Conservation (phyloP, 768 basidiomycete species). For the Candolleomyces eurysporus region DNA sequence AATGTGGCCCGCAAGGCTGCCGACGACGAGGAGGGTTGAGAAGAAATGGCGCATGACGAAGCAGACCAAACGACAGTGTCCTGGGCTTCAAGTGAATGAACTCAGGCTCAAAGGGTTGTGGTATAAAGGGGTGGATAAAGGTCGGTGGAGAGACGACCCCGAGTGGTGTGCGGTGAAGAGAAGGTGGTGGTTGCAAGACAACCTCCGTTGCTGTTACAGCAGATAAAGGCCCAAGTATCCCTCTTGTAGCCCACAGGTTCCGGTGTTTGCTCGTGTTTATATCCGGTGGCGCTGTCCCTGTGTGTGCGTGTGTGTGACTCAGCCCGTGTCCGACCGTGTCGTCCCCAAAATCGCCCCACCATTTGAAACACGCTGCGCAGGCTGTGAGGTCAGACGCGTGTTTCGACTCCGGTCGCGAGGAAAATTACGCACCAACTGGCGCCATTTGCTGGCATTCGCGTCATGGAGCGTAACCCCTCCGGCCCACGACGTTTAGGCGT, state of each 20-base stretch:
- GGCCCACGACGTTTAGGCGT: neutral
- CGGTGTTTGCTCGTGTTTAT: slow-evolving; percentile 5
- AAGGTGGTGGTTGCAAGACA: slow-evolving; percentile 10
- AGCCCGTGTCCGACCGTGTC: too few species aligned
- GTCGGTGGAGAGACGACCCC: neutral
- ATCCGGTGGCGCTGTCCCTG: neutral
- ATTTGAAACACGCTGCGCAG: neutral
- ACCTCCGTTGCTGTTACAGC: slow-evolving; percentile 2
- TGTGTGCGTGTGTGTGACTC: neutral
- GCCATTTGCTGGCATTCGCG: neutral
- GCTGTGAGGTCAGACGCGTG: neutral
- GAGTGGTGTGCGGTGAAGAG: slow-evolving; percentile 3
- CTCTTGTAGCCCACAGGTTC: slow-evolving; percentile 5
- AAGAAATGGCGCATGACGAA: slow-evolving; percentile 60
- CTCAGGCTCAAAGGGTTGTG: neutral
- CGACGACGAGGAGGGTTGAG: slow-evolving; percentile 58
- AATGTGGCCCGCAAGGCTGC: slow-evolving; percentile 56
- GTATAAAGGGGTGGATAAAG: neutral
- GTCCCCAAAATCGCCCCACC: neutral
- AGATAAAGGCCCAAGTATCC: slow-evolving; percentile 10
- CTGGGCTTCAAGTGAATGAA: slow-evolving; percentile 4
- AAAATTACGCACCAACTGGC: neutral
- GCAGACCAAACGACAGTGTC: neutral
- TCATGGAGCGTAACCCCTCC: too few species aligned
- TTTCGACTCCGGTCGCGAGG: neutral